Evolutionary conservation across 768 basidiomycete genomes (phyloP).

Genomic region (Boletus vinaceobasis): DNA sequence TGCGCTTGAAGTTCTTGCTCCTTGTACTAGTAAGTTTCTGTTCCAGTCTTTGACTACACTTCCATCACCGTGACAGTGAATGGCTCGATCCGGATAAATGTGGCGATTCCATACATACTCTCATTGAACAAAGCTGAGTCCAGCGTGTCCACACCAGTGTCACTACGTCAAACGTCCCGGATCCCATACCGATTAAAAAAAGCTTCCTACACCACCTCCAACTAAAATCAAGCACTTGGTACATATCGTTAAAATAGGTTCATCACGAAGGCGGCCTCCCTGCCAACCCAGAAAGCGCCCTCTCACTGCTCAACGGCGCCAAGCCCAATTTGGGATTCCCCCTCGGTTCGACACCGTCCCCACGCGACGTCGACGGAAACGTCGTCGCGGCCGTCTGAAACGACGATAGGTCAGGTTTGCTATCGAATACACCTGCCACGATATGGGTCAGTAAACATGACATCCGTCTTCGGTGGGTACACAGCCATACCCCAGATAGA

Average conservation of each 20-base stretch:
- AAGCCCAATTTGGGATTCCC: constrained; percentile 38
- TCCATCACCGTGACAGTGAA: no score
- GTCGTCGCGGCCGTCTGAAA: constrained; percentile 28
- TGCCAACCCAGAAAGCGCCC: constrained; percentile 25
- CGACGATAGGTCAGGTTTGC: constrained; percentile 33
- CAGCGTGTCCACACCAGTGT: background rate
- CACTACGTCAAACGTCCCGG: background rate
- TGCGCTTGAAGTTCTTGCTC: background rate
- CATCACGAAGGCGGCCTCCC: constrained; percentile 21
- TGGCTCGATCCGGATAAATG: background rate
- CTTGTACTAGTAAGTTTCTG: no score
- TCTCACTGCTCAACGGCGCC: constrained; percentile 37
- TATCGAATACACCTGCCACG: constrained; percentile 33
- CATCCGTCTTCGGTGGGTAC: background rate
- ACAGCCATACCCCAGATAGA: background rate
- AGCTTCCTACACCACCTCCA: constrained; percentile 4
- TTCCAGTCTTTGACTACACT: no score
- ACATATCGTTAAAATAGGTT: background rate
- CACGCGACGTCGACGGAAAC: constrained; percentile 12
- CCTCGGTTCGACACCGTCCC: constrained; percentile 20
- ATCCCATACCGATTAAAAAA: background rate
- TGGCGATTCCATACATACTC: background rate
- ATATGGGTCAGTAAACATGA: background rate
- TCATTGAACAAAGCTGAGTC: no score
- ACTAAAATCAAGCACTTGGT: constrained; percentile 11